Evolutionary conservation across 2,329 filamentous ascomycete species (phyloP).

Genomic region (Alternaria gansuensis): DNA sequence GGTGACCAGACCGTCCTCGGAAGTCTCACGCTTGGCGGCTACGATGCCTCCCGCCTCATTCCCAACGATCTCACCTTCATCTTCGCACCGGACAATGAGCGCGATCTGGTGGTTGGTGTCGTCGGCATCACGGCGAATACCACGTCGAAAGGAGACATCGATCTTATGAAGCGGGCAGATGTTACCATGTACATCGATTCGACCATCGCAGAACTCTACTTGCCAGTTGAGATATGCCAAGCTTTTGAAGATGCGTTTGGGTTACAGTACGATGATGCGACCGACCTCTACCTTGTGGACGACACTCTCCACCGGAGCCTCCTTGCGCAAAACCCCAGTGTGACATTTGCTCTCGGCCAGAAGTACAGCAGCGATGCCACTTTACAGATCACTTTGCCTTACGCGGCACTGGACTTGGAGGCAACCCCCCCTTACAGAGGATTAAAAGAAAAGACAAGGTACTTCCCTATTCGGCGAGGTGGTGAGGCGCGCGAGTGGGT

Average conservation of each 20-base stretch:
- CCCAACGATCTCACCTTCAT: constrained; percentile 69
- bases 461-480: constrained; percentile 72
- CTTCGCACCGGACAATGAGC: constrained; percentile 64
- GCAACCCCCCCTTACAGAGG: constrained; percentile 62
- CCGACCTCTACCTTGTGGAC: constrained; percentile 71
- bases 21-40: constrained; percentile 73
- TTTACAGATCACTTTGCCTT: constrained; percentile 59
- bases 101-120: constrained; percentile 68
- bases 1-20: constrained; percentile 49
- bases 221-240: constrained; percentile 65
- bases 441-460: constrained; percentile 67
- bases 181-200: constrained; percentile 59
- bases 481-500: constrained; percentile 65
- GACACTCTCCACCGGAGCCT: constrained; percentile 65
- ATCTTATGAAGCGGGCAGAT: constrained; percentile 48
- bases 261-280: constrained; percentile 69
- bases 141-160: constrained; percentile 44
- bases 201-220: constrained; percentile 60
- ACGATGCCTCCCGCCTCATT: constrained; percentile 69
- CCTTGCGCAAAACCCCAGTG: constrained; percentile 52
- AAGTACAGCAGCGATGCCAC: constrained; percentile 45
- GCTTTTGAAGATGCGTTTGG: constrained; percentile 71
- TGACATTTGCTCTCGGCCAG: constrained; percentile 57
- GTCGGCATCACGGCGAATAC: constrained; percentile 52
- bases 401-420: constrained; percentile 60